A percentile compares a stretch with the other conserved stretches of the same genome.
phyloP scores from a whole-genome alignment of 2,329 filamentous ascomycete species.

The Verticillium klebahnii region DNA sequence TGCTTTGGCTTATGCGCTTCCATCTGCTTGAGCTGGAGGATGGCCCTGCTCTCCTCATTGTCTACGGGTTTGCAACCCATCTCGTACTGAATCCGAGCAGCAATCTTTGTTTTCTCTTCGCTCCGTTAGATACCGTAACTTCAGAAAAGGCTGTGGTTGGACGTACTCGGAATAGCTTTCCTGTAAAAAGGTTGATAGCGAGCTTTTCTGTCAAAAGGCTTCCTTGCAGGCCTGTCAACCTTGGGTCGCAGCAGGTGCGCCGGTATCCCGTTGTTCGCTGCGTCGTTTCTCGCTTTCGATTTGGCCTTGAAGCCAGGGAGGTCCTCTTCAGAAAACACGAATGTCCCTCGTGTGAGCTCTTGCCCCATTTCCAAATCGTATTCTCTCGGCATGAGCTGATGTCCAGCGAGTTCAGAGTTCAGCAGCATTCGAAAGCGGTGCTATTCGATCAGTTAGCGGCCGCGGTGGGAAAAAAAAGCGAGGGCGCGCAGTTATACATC shows the following conservation, averaged over 20 bases:
- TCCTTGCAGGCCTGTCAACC: constrained; percentile 40
- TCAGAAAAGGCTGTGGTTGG: neutral
- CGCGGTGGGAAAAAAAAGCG: neutral
- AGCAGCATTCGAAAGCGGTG: constrained; percentile 63
- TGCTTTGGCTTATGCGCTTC: constrained; percentile 46
- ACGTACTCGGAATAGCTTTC: constrained; percentile 71
- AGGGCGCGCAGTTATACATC: constrained; percentile 13
- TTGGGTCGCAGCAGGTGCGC: constrained; percentile 46
- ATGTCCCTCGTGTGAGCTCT: constrained; percentile 58
- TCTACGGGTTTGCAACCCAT: constrained; percentile 43
- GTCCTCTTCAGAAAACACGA: constrained; percentile 90
- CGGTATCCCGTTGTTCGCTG: constrained; percentile 55
- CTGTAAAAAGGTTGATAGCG: constrained; percentile 58
- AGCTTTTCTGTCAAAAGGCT: constrained; percentile 36
- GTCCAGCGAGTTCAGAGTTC: constrained; percentile 56
- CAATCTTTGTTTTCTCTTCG: constrained; percentile 71
- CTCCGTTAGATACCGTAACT: neutral
- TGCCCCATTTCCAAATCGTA: constrained; percentile 73
- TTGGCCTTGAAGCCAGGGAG: constrained; percentile 56
- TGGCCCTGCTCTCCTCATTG: constrained; percentile 31
- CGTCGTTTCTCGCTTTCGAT: constrained; percentile 51
- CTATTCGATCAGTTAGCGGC: constrained; percentile 14
- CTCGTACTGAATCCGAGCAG: constrained; percentile 70
- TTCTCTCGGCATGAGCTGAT: constrained; percentile 77
- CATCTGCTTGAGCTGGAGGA: constrained; percentile 28